Percentiles rank a stretch among this genome's conserved stretches.
These are phyloP conservation scores for Penicillium parvum DNA, from an alignment of 495 filamentous ascomycete species.

Conservation along the genomic window DNA sequence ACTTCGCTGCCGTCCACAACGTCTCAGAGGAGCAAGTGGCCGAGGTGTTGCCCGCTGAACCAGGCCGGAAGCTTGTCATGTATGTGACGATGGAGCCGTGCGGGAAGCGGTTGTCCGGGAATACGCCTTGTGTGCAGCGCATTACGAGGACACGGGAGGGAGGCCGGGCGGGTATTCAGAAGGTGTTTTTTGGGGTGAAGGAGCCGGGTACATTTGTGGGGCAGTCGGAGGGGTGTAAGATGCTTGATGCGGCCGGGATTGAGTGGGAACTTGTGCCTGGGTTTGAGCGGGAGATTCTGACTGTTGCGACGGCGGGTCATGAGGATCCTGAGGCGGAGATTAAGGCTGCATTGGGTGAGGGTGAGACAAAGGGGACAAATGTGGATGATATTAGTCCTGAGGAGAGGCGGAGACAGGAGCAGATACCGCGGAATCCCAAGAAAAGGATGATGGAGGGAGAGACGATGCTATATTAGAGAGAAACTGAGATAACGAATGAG, in stretches of 20 bases:
- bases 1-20: slow-evolving; percentile 53
- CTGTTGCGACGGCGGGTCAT: slow-evolving; percentile 79
- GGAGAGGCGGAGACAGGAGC: slow-evolving; percentile 29
- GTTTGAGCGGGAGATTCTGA: slow-evolving; percentile 75
- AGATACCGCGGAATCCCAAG: slow-evolving; percentile 41
- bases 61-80: slow-evolving; percentile 50
- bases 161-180: slow-evolving; percentile 54
- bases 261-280: slow-evolving; percentile 66
- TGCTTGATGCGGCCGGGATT: slow-evolving; percentile 71
- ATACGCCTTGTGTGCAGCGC: slow-evolving; percentile 75
- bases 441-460: slow-evolving; percentile 46
- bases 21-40: slow-evolving; percentile 53
- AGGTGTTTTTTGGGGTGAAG: slow-evolving; percentile 80
- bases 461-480: slow-evolving; percentile 15
- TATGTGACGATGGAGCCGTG: slow-evolving; percentile 98
- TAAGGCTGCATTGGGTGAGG: slow-evolving; percentile 24
- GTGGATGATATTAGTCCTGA: slow-evolving; percentile 35
- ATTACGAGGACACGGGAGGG: slow-evolving; percentile 55
- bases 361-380: slow-evolving; percentile 28
- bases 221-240: slow-evolving; percentile 67
- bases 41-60: slow-evolving; percentile 47
- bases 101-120: slow-evolving; percentile 72
- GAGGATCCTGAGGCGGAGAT: slow-evolving; percentile 38
- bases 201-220: slow-evolving; percentile 89
- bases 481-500: background rate